A percentile compares a stretch with the other conserved stretches of the same genome.
Conservation (phyloP, 176 grass and related monocot species). For the Elaeis guineensis region DNA sequence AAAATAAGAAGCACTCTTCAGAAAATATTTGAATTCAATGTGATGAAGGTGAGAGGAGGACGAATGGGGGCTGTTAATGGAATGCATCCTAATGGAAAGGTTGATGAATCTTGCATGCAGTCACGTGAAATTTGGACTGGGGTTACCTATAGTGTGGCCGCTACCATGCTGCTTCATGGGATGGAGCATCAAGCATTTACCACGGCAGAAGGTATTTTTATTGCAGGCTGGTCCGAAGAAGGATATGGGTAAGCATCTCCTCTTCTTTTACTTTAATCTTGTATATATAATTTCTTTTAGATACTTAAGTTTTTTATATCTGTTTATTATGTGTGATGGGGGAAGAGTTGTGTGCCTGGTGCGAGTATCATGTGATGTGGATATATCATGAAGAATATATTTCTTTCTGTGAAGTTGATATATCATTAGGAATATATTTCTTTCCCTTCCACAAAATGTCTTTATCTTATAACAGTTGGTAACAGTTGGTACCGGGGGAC, state of each 20-base stretch:
- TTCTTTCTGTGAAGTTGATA: too few relatives aligned
- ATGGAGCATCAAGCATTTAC: constrained; percentile 92
- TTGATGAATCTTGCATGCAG: constrained; percentile 94
- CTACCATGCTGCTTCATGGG: constrained; percentile 83
- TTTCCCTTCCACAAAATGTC: too few relatives aligned
- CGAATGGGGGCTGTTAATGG: constrained; percentile 86
- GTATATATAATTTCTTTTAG: too few relatives aligned
- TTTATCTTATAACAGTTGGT: too few relatives aligned
- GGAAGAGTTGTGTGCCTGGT: too few relatives aligned
- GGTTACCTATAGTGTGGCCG: constrained; percentile 78
- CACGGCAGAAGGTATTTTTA: constrained; percentile 82
- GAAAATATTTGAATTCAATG: constrained; percentile 96
- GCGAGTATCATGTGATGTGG: too few relatives aligned
- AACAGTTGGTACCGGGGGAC: too few relatives aligned
- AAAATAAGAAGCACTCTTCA: constrained; percentile 73
- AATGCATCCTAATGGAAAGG: constrained; percentile 87
- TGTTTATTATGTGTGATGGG: too few relatives aligned
- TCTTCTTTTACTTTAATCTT: constrained; percentile 1
- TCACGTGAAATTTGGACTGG: constrained; percentile 98
- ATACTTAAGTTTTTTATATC: too few relatives aligned
- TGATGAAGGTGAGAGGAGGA: constrained; percentile 94
- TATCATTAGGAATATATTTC: too few relatives aligned
- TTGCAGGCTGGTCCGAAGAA: constrained; percentile 80
- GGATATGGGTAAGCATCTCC: constrained; percentile 70
- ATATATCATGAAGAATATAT: too few relatives aligned